Evolutionary conservation across 352 stramenopile species (phyloP), one percentile per base, ranked within the genome.

Genomic region (Pythium oligandrum): DNA sequence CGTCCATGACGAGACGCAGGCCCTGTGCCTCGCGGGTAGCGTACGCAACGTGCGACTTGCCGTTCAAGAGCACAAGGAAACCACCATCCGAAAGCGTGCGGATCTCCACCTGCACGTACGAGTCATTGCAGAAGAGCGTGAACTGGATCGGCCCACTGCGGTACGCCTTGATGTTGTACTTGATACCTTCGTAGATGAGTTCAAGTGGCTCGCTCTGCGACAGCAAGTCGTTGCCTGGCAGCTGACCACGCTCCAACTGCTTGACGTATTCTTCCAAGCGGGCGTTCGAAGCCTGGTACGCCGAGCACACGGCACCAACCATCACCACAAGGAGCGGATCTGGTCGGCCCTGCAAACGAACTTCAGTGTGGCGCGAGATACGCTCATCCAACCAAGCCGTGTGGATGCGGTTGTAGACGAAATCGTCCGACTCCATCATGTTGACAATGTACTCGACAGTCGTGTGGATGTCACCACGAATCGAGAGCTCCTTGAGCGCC

Each of bases 361-460:
- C 78, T 68, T 96, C 87, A 44, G 96, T 90, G 68, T 96, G 98
- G 49, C 84, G 68, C 51, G 90, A 90, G 63, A 99, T 99, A 62
- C 98, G 94, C 45, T 86, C 81, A 68, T 99, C 97, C 40, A 99
- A 83, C 98, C 98, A 99, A 48, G 88, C 95, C 43, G 98, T 99
- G 71, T 98, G 94, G 72, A 99, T 99, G 55, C 80, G 79, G 78
- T 99, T 99, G 55, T 91, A 76, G 54, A 98, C 91, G 73, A 99
- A 99, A 73, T 99, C 97, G 42, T 98, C 88, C 32, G 96, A 92
- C 73, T 99, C 90, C 73, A 99, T 98, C 73, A 99, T 90, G 67
- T 98, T 97, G 12, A 97, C 94, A 55, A 99, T 98, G 73, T 99
- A 99, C 77, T 99, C 97, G 40, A 99, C 90, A 0, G 97, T 99